These are phyloP conservation scores for Trichoderma erinaceum DNA, from an alignment of 495 filamentous ascomycete species.

Conservation along the genomic window DNA sequence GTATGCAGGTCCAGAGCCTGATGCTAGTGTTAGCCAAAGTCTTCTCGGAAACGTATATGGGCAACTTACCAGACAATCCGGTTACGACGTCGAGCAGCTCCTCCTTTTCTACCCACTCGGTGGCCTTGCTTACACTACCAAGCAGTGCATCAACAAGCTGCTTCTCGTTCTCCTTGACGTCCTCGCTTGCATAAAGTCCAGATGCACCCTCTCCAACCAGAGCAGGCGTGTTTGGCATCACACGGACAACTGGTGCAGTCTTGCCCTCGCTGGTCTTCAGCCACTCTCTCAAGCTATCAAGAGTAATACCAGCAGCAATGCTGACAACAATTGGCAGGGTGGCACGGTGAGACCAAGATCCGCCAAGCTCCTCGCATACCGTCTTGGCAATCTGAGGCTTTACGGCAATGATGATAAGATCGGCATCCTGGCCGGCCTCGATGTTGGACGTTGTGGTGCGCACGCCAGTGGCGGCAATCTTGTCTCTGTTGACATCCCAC, in stretches of 20 bases:
- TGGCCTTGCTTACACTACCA: constrained; percentile 26
- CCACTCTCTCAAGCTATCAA: constrained; percentile 28
- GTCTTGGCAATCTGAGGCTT: constrained; percentile 33
- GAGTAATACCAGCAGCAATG: constrained; percentile 33
- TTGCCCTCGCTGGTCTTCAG: constrained; percentile 27
- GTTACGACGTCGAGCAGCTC: constrained; percentile 34
- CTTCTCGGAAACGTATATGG: not conserved
- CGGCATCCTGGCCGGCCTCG: constrained; percentile 26
- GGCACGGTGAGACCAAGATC: constrained; percentile 23
- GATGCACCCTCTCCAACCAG: constrained; percentile 33
- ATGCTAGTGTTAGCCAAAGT: constrained; percentile 10
- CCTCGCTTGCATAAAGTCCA: constrained; percentile 29
- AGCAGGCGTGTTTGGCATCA: constrained; percentile 39
- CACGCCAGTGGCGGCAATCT: constrained; percentile 29
- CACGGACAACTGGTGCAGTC: constrained; percentile 29
- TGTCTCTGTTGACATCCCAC: constrained; percentile 31
- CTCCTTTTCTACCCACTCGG: constrained; percentile 32
- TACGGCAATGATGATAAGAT: constrained; percentile 32
- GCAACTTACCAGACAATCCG: constrained; percentile 30
- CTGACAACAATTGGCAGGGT: constrained; percentile 37
- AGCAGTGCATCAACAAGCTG: constrained; percentile 28
- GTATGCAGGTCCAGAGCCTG: constrained; percentile 33
- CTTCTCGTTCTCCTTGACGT: constrained; percentile 28
- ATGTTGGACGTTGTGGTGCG: constrained; percentile 31
- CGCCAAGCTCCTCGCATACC: constrained; percentile 31